phyloP scores from a whole-genome alignment of 306 rosid genomes.

The Vigna nakashimae region DNA sequence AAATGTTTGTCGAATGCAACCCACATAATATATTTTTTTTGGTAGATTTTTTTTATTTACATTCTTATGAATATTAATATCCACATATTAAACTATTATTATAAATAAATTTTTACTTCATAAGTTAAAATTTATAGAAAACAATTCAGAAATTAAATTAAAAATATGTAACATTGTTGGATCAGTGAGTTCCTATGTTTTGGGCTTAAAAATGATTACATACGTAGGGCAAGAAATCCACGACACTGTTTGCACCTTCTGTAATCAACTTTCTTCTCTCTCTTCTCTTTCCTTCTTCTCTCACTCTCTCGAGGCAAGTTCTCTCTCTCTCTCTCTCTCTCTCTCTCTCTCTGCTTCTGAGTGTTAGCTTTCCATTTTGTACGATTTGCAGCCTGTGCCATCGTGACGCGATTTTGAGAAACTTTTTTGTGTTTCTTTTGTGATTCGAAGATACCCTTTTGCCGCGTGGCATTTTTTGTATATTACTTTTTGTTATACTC shows the following conservation, averaged over 20 bases:
- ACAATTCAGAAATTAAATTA: not conserved
- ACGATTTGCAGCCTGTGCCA: slow-evolving; percentile 30
- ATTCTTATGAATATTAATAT: too few species aligned
- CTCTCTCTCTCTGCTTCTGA: slow-evolving; percentile 35
- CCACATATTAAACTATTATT: too few species aligned
- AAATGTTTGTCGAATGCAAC: too few species aligned
- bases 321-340: slow-evolving; percentile 30
- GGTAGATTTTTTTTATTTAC: too few species aligned
- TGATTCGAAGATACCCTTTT: slow-evolving; percentile 43
- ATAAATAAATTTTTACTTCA: not conserved
- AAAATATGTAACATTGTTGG: not conserved
- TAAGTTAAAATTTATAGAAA: not conserved
- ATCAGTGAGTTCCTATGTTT: not conserved
- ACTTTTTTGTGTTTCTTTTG: slow-evolving; percentile 20
- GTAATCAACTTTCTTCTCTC: not conserved
- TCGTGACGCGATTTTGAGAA: not conserved
- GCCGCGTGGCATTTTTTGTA: slow-evolving; percentile 7
- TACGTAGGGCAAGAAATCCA: slow-evolving; percentile 20
- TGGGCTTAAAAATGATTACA: not conserved
- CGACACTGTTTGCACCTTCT: not conserved
- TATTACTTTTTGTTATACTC: slow-evolving; percentile 20
- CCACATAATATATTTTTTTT: too few species aligned
- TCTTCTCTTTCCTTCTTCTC: not conserved
- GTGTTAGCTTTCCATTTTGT: slow-evolving; percentile 33
- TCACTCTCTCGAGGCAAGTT: slow-evolving; percentile 51